Evolutionary conservation across 495 filamentous ascomycete genomes (phyloP).

Genomic region (Amphirosellinia nigrospora): DNA sequence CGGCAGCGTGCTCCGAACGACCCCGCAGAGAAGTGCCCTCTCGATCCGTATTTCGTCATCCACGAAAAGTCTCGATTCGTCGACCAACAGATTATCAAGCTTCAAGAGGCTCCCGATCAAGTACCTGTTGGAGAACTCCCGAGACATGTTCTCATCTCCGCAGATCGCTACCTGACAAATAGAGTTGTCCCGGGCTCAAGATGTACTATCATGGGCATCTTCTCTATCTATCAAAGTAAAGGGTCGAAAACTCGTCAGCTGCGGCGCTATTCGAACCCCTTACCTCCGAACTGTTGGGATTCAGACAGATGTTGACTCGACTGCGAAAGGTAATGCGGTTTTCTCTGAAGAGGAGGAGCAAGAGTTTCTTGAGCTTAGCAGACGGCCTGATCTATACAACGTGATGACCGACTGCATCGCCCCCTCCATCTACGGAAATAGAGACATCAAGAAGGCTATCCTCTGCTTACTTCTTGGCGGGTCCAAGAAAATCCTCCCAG

Average conservation of each 20-base stretch:
- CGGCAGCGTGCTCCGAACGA: slow-evolving; percentile 63
- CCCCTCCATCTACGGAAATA: slow-evolving; percentile 95
- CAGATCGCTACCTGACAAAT: slow-evolving; percentile 95
- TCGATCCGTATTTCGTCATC: slow-evolving; percentile 94
- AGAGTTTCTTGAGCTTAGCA: slow-evolving; percentile 92
- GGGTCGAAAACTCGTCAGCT: slow-evolving; percentile 81
- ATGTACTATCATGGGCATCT: slow-evolving; percentile 96
- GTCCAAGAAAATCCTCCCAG: slow-evolving; percentile 97
- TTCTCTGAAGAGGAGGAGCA: slow-evolving; percentile 98
- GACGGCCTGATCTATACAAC: slow-evolving; percentile 89
- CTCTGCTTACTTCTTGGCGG: slow-evolving; percentile 93
- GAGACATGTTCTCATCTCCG: slow-evolving; percentile 90
- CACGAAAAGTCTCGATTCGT: slow-evolving; percentile 96
- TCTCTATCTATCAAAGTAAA: slow-evolving; percentile 95
- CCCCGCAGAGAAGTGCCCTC: slow-evolving; percentile 72
- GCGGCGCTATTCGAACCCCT: slow-evolving; percentile 94
- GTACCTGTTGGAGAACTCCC: slow-evolving; percentile 97
- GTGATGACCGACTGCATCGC: slow-evolving; percentile 92
- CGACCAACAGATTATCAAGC: slow-evolving; percentile 97
- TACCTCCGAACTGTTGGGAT: slow-evolving; percentile 96
- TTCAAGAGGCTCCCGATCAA: slow-evolving; percentile 97
- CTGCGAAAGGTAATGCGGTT: slow-evolving; percentile 79
- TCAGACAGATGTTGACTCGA: slow-evolving; percentile 86
- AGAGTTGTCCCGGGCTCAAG: slow-evolving; percentile 93
- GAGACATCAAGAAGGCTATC: slow-evolving; percentile 98